Evolutionary conservation across 2,329 filamentous ascomycete species (phyloP).

Genomic region (Aspergillus eucalypticola): DNA sequence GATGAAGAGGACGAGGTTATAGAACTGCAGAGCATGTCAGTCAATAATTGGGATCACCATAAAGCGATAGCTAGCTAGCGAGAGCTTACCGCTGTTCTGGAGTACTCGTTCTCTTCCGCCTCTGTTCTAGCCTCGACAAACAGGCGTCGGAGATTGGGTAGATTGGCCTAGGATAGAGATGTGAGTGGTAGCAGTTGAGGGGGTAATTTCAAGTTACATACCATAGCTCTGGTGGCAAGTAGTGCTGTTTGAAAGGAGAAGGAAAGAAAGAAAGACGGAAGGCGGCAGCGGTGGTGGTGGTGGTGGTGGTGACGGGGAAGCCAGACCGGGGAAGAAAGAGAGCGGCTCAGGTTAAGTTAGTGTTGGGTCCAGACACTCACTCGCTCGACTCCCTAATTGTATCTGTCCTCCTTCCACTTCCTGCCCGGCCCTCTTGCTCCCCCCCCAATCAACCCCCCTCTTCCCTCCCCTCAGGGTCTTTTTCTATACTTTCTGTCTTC

Average conservation of each 20-base stretch:
- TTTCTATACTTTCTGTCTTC: not conserved
- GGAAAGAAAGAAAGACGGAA: not conserved
- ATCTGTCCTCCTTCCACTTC: conserved; percentile 6
- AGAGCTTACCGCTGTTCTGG: conserved; percentile 76
- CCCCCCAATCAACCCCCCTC: not conserved
- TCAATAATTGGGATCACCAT: conserved; percentile 11
- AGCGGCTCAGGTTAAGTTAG: not conserved
- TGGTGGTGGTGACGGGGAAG: not conserved
- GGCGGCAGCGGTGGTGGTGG: not conserved
- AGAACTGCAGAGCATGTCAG: conserved; percentile 63
- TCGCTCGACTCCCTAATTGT: not conserved
- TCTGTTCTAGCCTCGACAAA: conserved; percentile 94
- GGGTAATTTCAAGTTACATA: not conserved
- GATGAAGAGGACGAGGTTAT: conserved; percentile 95
- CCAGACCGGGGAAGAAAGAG: not conserved
- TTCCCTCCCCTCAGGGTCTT: not conserved
- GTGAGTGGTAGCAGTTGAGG: not conserved
- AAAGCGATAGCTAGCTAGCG: not conserved
- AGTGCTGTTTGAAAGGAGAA: not conserved
- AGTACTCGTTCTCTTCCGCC: conserved; percentile 91
- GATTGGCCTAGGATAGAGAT: conserved; percentile 41
- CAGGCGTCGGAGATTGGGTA: conserved; percentile 91
- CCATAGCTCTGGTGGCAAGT: not conserved
- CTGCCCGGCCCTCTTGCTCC: not conserved
- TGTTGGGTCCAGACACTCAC: conserved; percentile 12